phyloP scores from a whole-genome alignment of 495 filamentous ascomycete species.

The Mycothermus thermophilus region DNA sequence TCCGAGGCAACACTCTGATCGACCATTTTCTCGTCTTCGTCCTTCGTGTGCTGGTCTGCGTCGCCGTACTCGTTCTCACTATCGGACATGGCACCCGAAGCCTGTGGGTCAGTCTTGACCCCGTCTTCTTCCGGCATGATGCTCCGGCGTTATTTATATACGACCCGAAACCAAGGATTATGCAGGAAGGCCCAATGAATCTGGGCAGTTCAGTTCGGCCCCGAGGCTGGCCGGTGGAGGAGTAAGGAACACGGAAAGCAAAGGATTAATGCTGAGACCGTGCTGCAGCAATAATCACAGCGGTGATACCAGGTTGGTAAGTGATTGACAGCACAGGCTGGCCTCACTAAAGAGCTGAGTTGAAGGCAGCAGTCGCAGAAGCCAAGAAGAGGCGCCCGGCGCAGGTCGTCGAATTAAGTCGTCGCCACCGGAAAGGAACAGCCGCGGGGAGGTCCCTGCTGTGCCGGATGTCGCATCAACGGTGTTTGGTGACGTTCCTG shows the following conservation, averaged over 20 bases:
- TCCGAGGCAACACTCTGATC: slow-evolving; percentile 36
- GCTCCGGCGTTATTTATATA: slow-evolving; percentile 37
- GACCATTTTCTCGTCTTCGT: slow-evolving; percentile 47
- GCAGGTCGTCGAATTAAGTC: slow-evolving; percentile 13
- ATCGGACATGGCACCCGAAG: slow-evolving; percentile 42
- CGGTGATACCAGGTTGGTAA: slow-evolving; percentile 15
- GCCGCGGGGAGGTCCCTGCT: slow-evolving; percentile 6
- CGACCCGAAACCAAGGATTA: slow-evolving; percentile 16
- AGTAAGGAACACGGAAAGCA: no score
- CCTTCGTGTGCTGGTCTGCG: slow-evolving; percentile 26
- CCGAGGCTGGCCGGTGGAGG: slow-evolving; percentile 12
- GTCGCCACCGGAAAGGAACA: slow-evolving; percentile 12
- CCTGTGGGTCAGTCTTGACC: slow-evolving; percentile 30
- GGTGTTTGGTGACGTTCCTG: slow-evolving; percentile 3
- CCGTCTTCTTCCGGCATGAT: slow-evolving; percentile 34
- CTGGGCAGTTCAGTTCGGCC: slow-evolving; percentile 6
- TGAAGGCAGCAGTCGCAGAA: slow-evolving; percentile 4
- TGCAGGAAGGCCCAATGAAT: slow-evolving; percentile 20
- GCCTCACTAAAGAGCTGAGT: slow-evolving; percentile 9
- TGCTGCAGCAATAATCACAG: slow-evolving; percentile 19
- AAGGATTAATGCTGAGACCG: slow-evolving; percentile 5
- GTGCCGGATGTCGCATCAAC: slow-evolving; percentile 13
- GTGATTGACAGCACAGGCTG: slow-evolving; percentile 20
- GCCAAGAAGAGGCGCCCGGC: no score
- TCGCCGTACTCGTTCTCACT: slow-evolving; percentile 42